These are phyloP conservation scores for Lignosus rhinocerotis DNA, from an alignment of 1,284 basidiomycete species.

Conservation along the genomic window DNA sequence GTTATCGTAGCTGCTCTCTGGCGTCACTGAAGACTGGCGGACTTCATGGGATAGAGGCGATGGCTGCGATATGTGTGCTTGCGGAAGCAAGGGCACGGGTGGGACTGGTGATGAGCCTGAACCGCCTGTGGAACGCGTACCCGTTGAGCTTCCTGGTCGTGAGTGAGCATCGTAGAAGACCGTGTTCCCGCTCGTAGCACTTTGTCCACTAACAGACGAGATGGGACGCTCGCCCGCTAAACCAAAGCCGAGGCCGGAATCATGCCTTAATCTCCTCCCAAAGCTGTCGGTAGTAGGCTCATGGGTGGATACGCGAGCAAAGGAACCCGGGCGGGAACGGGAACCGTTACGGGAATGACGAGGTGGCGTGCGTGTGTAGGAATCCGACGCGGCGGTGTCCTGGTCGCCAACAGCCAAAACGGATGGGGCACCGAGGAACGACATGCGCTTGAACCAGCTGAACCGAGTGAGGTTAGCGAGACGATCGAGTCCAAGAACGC, in stretches of 20 bases:
- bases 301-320: constrained; percentile 18
- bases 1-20: constrained; percentile 26
- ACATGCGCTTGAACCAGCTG: constrained; percentile 54
- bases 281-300: constrained; percentile 22
- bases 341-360: constrained; percentile 34
- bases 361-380: constrained; percentile 34
- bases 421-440: constrained; percentile 20
- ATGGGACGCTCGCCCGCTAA: constrained; percentile 50
- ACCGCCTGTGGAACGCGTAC: constrained; percentile 31
- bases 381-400: constrained; percentile 19
- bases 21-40: constrained; percentile 7
- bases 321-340: constrained; percentile 29
- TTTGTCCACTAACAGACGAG: constrained; percentile 54
- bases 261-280: constrained; percentile 18
- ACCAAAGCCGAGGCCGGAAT: constrained; percentile 34
- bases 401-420: constrained; percentile 15
- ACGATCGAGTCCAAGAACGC: constrained; percentile 42
- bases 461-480: constrained; percentile 46
- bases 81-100: constrained; percentile 32
- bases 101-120: constrained; percentile 30
- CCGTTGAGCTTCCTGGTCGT: constrained; percentile 42
- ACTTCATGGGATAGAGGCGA: constrained; percentile 22
- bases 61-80: constrained; percentile 14
- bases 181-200: constrained; percentile 52
- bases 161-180: constrained; percentile 62